These are phyloP conservation scores for Fusarium tricinctum DNA, from an alignment of 2,329 filamentous ascomycete species.

Conservation along the genomic window DNA sequence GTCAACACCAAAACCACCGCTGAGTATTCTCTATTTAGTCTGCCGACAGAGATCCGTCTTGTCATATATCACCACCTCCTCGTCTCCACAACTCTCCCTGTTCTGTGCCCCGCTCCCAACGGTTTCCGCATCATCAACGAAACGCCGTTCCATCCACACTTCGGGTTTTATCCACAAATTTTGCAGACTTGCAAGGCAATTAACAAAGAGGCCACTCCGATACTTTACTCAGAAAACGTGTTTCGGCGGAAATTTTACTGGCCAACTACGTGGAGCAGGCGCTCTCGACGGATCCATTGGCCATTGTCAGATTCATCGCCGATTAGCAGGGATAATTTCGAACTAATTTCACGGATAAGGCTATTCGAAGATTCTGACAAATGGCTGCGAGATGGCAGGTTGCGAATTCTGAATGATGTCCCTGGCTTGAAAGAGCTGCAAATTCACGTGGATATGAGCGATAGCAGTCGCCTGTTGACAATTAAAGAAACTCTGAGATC, in stretches of 20 bases:
- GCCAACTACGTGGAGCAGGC: background rate
- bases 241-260: constrained; percentile 19
- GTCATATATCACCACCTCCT: constrained; percentile 30
- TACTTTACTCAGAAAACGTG: constrained; percentile 24
- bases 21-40: background rate
- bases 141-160: background rate
- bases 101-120: background rate
- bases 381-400: constrained; percentile 5
- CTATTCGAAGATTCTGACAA: background rate
- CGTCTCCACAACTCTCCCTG: background rate
- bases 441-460: constrained; percentile 11
- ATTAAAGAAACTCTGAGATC: constrained; percentile 2
- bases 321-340: constrained; percentile 6
- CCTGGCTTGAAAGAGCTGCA: constrained; percentile 20
- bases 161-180: background rate
- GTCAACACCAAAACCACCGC: background rate
- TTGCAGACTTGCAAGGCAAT: constrained; percentile 17
- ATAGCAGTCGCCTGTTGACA: background rate
- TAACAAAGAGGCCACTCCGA: constrained; percentile 18
- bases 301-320: constrained; percentile 17
- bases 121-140: constrained; percentile 17
- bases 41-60: constrained; percentile 28
- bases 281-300: background rate
- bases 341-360: constrained; percentile 2
- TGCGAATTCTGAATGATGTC: constrained; percentile 20